Conservation (phyloP, 2,329 filamentous ascomycete species). For the Arthrobotrys entomopaga region DNA sequence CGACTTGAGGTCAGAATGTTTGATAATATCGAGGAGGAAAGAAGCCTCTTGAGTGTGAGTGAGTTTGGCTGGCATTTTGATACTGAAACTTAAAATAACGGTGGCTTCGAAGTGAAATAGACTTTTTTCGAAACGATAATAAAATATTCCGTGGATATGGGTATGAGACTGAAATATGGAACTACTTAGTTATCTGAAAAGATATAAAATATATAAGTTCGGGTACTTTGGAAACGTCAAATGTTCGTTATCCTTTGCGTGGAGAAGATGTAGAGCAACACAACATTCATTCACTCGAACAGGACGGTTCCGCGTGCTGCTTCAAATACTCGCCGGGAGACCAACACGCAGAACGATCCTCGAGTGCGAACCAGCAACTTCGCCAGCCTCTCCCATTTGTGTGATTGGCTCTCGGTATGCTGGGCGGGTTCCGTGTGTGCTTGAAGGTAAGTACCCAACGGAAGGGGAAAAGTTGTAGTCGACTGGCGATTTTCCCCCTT, state of each 20-base stretch:
- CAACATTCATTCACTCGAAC: slow-evolving; percentile 33
- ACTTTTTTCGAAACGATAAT: too few relatives aligned
- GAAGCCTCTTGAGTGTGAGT: slow-evolving; percentile 47
- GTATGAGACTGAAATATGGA: too few relatives aligned
- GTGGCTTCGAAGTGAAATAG: too few relatives aligned
- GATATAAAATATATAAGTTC: too few relatives aligned
- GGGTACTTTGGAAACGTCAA: slow-evolving; percentile 2
- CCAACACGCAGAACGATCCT: background rate
- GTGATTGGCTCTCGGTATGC: background rate
- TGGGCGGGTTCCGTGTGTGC: slow-evolving; percentile 9
- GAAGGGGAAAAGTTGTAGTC: slow-evolving; percentile 31
- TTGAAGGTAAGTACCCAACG: slow-evolving; percentile 29
- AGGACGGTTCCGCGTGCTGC: slow-evolving; percentile 23
- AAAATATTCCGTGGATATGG: too few relatives aligned
- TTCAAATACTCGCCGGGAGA: slow-evolving; percentile 37
- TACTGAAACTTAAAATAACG: background rate
- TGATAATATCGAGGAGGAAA: slow-evolving; percentile 53
- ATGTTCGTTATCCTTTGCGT: slow-evolving; percentile 31
- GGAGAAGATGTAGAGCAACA: slow-evolving; percentile 10
- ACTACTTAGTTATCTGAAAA: too few relatives aligned
- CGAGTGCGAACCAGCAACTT: background rate
- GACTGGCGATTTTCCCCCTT: slow-evolving; percentile 40
- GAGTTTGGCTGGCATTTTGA: slow-evolving; percentile 52
- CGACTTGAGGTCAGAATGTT: slow-evolving; percentile 52
- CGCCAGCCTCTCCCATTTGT: slow-evolving; percentile 43